phyloP scores from a whole-genome alignment of 2,329 filamentous ascomycete genomes.

The Nigrospora osmanthi region DNA sequence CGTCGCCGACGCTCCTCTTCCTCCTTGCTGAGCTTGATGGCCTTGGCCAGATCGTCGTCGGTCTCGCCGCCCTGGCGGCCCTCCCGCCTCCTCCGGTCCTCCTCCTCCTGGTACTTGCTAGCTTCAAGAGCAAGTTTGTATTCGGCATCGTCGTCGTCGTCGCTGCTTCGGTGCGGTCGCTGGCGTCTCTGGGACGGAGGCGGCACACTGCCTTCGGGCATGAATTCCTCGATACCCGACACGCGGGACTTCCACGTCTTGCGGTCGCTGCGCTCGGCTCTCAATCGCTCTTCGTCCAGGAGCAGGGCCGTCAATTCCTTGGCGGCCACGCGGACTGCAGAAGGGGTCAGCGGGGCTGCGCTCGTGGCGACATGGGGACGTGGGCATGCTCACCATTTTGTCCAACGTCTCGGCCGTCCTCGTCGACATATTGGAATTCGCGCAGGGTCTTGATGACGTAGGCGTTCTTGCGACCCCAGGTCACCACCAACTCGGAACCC shows the following conservation, averaged over 20 bases:
- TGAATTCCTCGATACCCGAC: conserved; percentile 81
- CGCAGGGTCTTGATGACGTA: conserved; percentile 98
- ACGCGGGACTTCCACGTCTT: conserved; percentile 97
- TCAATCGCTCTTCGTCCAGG: conserved; percentile 85
- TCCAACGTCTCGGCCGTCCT: conserved; percentile 90
- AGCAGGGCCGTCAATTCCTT: conserved; percentile 92
- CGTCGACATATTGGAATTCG: conserved; percentile 94
- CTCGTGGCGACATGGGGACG: conserved; percentile 6
- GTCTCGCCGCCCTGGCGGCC: conserved; percentile 46
- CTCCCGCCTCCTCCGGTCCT: conserved; percentile 71
- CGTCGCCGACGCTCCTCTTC: conserved; percentile 85
- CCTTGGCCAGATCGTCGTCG: conserved; percentile 89
- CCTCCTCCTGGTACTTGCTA: conserved; percentile 90
- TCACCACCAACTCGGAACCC: conserved; percentile 91
- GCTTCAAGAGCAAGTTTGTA: conserved; percentile 87
- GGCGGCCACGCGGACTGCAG: conserved; percentile 80
- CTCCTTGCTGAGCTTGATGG: conserved; percentile 88
- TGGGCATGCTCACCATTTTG: conserved; percentile 69
- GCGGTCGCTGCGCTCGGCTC: conserved; percentile 81
- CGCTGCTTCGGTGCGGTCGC: conserved; percentile 34
- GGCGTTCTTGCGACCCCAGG: conserved; percentile 95
- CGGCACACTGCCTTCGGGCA: conserved; percentile 32
- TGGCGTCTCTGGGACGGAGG: conserved; percentile 33
- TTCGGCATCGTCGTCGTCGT: conserved; percentile 77
- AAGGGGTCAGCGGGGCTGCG: conserved; percentile 17